Evolutionary conservation across 1,284 basidiomycete species (phyloP), one percentile per base, ranked within the genome.

Genomic region (Volvariella volvacea): DNA sequence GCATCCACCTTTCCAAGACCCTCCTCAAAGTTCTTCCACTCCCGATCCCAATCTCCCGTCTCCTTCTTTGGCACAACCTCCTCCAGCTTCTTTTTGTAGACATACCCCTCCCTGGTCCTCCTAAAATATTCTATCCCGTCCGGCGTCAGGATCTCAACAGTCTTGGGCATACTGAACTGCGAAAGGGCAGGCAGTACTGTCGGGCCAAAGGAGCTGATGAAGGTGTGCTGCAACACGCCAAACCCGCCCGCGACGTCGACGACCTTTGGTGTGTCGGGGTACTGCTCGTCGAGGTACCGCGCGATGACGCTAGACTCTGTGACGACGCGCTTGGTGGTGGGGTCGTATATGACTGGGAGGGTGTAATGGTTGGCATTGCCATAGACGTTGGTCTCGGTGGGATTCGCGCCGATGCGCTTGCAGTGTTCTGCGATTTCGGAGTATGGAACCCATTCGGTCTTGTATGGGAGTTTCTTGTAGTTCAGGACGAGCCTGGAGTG

Each of bases 251-350:
- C 38, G 49, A 1, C 60, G 0, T 59, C 60, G 37, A 66, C 56
- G 9, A 63, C 44, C 7, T 44, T 46, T 1, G 60, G 60, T 4
- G 63, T 65, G 32, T 67, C 58, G 1, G 74, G 74, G 54, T 76
- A 78, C 6, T 61, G 60, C 30, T 57, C 52, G 47, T 77, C 73
- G 39, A 76, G 64, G 48, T 75, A 76, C 20, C 63, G 53, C 0
- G 67, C 71, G 46, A 77, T 77, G 4, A 46, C 44, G 8, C 52
- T 22, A 0, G 73, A 73, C 17, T 77, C 73, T 1, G 66, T 52
- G 25, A 76, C 45, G 40, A 59, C 48, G 1, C 50, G 50, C 0
- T 58, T 56, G 2, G 66, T 71, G 12, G 56, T 45, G n/a, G 56
- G 52, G 45, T 68, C 67, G 42, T 63, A 48, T 22, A 68, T 67